Base-by-base conservation (phyloP, 1,284 basidiomycete species). In the Puccinia brachypodii region DNA sequence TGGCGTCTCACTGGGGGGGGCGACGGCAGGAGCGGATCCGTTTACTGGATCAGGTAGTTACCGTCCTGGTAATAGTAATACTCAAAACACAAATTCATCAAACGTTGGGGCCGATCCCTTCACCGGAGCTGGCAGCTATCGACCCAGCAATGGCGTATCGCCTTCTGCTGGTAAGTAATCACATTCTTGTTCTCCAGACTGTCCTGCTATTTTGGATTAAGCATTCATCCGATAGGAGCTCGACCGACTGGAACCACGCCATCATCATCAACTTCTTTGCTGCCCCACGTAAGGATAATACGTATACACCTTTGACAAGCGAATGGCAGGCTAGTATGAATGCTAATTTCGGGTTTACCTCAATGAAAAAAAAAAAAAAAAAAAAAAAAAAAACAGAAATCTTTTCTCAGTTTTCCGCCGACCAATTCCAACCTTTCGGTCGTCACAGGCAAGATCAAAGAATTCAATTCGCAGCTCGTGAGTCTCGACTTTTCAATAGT, bases 1-100 rank as follows among this genome's bases (percentile, higher is more conserved):
- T 16, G 93, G 93, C n/a, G 68, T 72, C 33, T 40, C 78, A n/a
- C 68, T 80, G 42, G 78, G 78, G 4, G 53, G 36, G 14, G 25
- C 68, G 19, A 16, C 78, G n/a, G 28, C 64, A 19, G 78, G 78
- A 42, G 66, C 76, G 36, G 78, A 80, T 58, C 78, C 78, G 3
- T 73, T 72, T 6, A 80, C 78, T 62, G 78, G 78, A 33, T 33
- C 78, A 31, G 60, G 33, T 28, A 80, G 78, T 40, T 80, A 80
- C 38, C 78, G 78, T 16, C 68, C 78, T 16, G 36, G 28, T 25
- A 62, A 62, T 22, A n/a, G 28, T 25, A 36, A 16, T 9, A 22
- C 22, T 62, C 47, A 31, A 50, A 44, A 38, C 64, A 19, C 19
- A 25, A 78, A 56, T 44, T 33, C 56, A 44, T 44, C 73, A 60